These are phyloP conservation scores for Jatropha podagrica DNA, from an alignment of 441 rosid genomes.

Conservation along the genomic window DNA sequence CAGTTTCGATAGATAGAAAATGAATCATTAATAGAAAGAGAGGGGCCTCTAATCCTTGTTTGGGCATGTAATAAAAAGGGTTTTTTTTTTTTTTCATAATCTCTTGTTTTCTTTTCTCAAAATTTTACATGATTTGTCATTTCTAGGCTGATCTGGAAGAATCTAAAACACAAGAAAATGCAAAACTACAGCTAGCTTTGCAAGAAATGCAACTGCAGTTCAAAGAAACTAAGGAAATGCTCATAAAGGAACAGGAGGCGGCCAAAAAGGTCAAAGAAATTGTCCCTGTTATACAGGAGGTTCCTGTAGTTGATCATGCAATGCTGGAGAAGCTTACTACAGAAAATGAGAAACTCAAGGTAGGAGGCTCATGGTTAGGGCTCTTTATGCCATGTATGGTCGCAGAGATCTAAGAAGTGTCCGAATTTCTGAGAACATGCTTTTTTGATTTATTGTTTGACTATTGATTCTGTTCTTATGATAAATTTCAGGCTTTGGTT, in stretches of 20 bases:
- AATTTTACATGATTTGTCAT: conserved; percentile 19
- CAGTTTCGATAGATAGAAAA: not conserved
- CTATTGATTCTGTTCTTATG: not conserved
- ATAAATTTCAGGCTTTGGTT: conserved; percentile 64
- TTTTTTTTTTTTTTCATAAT: not conserved
- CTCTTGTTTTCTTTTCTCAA: conserved; percentile 11
- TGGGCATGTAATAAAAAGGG: not conserved
- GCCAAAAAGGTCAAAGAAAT: conserved; percentile 63
- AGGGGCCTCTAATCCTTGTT: not conserved
- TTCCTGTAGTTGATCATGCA: conserved; percentile 70
- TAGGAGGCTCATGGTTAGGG: conserved; percentile 29
- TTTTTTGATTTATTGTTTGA: not conserved
- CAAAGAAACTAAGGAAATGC: conserved; percentile 80
- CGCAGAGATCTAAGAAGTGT: conserved; percentile 9
- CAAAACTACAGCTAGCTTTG: conserved; percentile 75
- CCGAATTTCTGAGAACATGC: conserved; percentile 7
- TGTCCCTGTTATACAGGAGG: conserved; percentile 79
- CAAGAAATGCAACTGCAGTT: conserved; percentile 73
- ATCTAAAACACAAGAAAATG: conserved; percentile 87
- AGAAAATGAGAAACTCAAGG: conserved; percentile 96
- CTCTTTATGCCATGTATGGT: not conserved
- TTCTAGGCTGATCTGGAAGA: conserved; percentile 89
- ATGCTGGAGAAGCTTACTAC: conserved; percentile 62
- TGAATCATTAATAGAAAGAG: not conserved
- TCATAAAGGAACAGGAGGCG: conserved; percentile 72